Base-by-base conservation (phyloP, 805 yeast species). In the Maudiozyma bulderi region DNA sequence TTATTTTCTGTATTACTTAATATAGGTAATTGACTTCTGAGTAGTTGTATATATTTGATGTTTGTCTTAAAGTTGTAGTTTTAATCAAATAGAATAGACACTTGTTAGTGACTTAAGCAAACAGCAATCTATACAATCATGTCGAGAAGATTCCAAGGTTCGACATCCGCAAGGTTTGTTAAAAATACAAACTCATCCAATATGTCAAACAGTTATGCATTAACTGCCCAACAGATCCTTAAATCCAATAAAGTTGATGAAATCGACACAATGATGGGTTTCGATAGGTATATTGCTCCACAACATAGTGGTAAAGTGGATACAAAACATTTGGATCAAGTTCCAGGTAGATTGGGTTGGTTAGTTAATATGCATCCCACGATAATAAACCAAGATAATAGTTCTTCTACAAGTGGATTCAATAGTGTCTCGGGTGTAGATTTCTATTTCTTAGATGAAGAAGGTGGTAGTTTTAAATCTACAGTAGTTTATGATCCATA, bases 391-490 rank as follows among this genome's bases (percentile, higher is more conserved):
- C 74, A 78, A 10, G 78, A 77, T 5, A 38, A 55, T 6, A 44
- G 44, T 38, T 35, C 46, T 6, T 47, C 49, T 15, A 52, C 54
- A 29, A 44, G 54, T 6, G 40, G 52, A 14, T 47, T 45, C 7
- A 48, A 56, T 3, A 96, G 95, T 8, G 72, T 77, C 35, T 78
- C 96, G 0, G 99, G 91, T 3, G 96, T 91, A 3, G 97, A 93
- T 58, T 89, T 84, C 65, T 95, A 95, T 62, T 93, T 95, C 57
- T 68, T 93, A 7, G 98, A 90, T 64, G 96, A 87, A 59, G 97
- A 90, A 64, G 99, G 99, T 44, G 99, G 97, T 6, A 80, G 86
- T 42, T 93, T 95, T 72, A 93, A 91, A 62, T 82, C 89, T 4
- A 84, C 95, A 0, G 67, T 86, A 11, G 84, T 77, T 50, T 86